These are phyloP conservation scores for Penicillium sp. DNA, from an alignment of 2,329 filamentous ascomycete genomes.

Conservation along the genomic window DNA sequence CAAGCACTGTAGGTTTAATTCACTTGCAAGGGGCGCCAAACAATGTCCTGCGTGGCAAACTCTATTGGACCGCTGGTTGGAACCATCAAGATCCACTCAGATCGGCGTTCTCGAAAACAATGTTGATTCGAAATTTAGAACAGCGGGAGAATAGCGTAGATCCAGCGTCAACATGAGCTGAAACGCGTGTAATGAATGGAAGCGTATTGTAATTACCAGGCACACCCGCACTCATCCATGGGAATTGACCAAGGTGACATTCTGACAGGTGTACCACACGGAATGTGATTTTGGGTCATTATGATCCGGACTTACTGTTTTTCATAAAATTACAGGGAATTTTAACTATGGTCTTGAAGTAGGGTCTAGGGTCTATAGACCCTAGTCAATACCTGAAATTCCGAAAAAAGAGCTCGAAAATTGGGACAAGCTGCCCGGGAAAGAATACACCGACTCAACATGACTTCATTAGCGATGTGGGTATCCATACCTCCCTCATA, in stretches of 20 bases:
- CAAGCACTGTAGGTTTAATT: neutral
- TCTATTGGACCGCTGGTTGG: slow-evolving; percentile 6
- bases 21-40: slow-evolving; percentile 16
- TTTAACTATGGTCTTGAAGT: too few relatives aligned
- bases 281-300: neutral
- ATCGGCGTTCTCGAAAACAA: neutral
- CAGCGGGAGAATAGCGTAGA: neutral
- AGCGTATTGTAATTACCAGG: slow-evolving; percentile 1
- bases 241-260: slow-evolving; percentile 2
- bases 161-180: slow-evolving; percentile 4
- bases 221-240: neutral
- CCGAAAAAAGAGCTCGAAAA: neutral
- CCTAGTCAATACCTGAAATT: neutral
- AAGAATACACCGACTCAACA: neutral
- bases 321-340: too few relatives aligned
- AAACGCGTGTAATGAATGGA: neutral
- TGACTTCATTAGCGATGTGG: slow-evolving; percentile 1
- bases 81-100: slow-evolving; percentile 2
- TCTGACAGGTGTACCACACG: neutral
- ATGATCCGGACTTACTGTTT: too few relatives aligned
- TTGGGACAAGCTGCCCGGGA: too few relatives aligned
- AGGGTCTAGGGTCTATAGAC: too few relatives aligned
- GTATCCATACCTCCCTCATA: neutral
- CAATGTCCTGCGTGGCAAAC: slow-evolving; percentile 6
- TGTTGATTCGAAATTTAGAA: slow-evolving; percentile 3